Percentiles rank a stretch among this genome's conserved stretches.
phyloP scores from a whole-genome alignment of 208 protist species.

The Acanthamoeba sp. region DNA sequence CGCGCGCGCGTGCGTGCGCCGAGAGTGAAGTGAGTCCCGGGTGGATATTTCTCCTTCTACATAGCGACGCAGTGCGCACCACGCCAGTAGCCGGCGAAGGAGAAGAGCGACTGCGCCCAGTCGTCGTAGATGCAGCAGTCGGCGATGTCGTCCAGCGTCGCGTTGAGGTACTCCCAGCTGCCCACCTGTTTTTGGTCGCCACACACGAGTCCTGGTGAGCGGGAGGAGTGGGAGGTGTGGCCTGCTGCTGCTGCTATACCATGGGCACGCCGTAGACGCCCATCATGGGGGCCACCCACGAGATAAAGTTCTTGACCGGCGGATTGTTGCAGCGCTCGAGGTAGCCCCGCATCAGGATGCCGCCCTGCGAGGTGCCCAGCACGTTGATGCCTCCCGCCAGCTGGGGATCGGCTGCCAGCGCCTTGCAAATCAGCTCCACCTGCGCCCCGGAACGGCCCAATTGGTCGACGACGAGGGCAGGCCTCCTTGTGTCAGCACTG shows the following conservation, averaged over 20 bases:
- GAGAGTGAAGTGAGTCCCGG: not conserved
- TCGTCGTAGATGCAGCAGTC: slow-evolving; percentile 68
- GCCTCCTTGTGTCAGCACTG: too few relatives aligned
- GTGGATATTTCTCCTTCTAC: not conserved
- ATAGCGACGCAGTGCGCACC: not conserved
- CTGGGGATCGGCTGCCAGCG: slow-evolving; percentile 5
- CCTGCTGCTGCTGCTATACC: too few relatives aligned
- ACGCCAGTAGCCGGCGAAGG: slow-evolving; percentile 75
- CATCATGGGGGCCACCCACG: slow-evolving; percentile 74
- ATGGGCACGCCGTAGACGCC: slow-evolving; percentile 72
- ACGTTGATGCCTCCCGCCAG: slow-evolving; percentile 70
- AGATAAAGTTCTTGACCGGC: slow-evolving; percentile 75
- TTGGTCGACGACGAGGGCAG: too few relatives aligned
- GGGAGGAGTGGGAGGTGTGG: too few relatives aligned
- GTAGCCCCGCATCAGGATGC: slow-evolving; percentile 67
- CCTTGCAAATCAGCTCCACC: slow-evolving; percentile 59
- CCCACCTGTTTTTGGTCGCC: not conserved
- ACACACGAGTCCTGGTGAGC: not conserved
- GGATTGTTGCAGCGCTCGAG: slow-evolving; percentile 75
- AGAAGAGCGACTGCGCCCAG: slow-evolving; percentile 49
- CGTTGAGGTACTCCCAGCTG: slow-evolving; percentile 33
- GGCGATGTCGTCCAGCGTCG: slow-evolving; percentile 45
- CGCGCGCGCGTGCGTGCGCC: not conserved
- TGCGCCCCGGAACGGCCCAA: too few relatives aligned
- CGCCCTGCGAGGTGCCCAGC: slow-evolving; percentile 68